These are phyloP conservation scores for Globisporangium heterothallicum DNA, from an alignment of 352 stramenopile genomes.

Conservation along the genomic window DNA sequence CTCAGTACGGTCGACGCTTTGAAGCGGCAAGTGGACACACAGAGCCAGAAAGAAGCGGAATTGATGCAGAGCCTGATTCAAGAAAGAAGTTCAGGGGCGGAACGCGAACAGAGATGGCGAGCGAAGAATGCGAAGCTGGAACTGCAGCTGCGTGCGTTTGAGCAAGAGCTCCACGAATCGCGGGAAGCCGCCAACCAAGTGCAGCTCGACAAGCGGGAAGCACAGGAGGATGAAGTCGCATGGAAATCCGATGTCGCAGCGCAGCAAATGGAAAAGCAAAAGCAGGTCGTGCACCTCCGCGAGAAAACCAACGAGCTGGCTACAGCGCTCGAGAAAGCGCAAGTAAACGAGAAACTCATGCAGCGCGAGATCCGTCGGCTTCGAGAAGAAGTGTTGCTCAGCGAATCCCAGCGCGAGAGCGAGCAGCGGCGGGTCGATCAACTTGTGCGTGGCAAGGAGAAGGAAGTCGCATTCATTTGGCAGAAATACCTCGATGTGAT, in stretches of 20 bases:
- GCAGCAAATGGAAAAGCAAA: constrained; percentile 31
- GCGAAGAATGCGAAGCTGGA: constrained; percentile 26
- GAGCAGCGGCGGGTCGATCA: constrained; percentile 46
- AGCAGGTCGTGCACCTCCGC: constrained; percentile 20
- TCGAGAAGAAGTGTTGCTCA: constrained; percentile 54
- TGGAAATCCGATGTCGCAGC: constrained; percentile 18
- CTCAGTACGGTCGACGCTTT: constrained; percentile 27
- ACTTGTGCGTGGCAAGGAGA: constrained; percentile 46
- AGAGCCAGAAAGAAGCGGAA: constrained; percentile 8
- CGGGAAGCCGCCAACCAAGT: constrained; percentile 15
- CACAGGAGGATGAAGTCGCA: constrained; percentile 16
- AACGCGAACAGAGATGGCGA: constrained; percentile 25
- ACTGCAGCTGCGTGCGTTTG: constrained; percentile 18
- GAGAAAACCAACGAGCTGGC: constrained; percentile 20
- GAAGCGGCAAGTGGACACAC: constrained; percentile 20
- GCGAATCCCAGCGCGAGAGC: constrained; percentile 49
- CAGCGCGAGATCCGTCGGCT: constrained; percentile 46
- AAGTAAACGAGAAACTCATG: constrained; percentile 39
- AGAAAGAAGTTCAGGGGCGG: constrained; percentile 21
- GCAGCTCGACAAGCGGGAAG: constrained; percentile 15
- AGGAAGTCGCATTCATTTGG: constrained; percentile 68
- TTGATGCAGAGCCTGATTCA: constrained; percentile 12
- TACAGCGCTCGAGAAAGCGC: constrained; percentile 28
- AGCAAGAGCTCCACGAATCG: constrained; percentile 11
- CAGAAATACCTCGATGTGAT: constrained; percentile 55